These are phyloP conservation scores for Ustilago nuda DNA, from an alignment of 1,284 basidiomycete species.

Conservation along the genomic window DNA sequence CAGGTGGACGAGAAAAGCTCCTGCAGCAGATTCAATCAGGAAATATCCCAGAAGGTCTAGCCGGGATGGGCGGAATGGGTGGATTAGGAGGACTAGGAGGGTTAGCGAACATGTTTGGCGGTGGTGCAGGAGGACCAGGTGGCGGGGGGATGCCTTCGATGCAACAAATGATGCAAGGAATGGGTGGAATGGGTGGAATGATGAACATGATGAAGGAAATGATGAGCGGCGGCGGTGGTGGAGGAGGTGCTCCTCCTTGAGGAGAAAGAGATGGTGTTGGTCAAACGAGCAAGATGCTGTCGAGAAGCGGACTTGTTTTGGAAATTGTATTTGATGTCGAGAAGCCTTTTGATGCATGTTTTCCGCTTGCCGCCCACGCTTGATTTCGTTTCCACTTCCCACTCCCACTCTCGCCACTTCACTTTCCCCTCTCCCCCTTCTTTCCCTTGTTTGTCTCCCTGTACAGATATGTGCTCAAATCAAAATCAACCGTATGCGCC, in stretches of 20 bases:
- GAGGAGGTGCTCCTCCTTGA: conserved; percentile 64
- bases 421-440: not conserved
- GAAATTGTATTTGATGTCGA: not conserved
- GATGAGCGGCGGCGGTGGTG: conserved; percentile 77
- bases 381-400: no score
- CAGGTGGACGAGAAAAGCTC: conserved; percentile 65
- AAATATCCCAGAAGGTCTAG: conserved; percentile 48
- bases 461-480: no score
- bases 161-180: conserved; percentile 68
- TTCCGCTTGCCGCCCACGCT: no score
- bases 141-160: conserved; percentile 60
- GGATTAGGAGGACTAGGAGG: conserved; percentile 47
- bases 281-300: not conserved
- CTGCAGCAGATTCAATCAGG: conserved; percentile 60
- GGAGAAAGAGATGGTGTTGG: not conserved
- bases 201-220: conserved; percentile 81
- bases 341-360: not conserved
- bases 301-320: not conserved
- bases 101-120: conserved; percentile 45
- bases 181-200: conserved; percentile 70
- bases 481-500: no score
- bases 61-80: conserved; percentile 43
- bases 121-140: conserved; percentile 11
- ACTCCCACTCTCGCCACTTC: not conserved
- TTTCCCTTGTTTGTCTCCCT: not conserved